These are phyloP conservation scores for Lipomyces sp. DNA, from an alignment of 805 yeast species.

Conservation along the genomic window DNA sequence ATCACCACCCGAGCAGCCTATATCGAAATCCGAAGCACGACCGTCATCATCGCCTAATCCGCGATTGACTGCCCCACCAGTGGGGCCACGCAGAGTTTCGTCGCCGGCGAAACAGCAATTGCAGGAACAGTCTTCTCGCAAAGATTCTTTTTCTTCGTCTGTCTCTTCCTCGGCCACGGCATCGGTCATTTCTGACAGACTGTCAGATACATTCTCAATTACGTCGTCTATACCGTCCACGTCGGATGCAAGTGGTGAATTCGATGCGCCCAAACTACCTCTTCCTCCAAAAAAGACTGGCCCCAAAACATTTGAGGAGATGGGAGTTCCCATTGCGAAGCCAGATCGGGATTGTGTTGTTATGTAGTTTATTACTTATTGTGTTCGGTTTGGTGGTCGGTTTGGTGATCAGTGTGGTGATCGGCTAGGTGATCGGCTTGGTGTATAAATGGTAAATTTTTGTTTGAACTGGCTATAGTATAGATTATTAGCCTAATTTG, in stretches of 20 bases:
- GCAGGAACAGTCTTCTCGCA: neutral
- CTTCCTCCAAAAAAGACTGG: constrained; percentile 2
- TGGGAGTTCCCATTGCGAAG: constrained; percentile 34
- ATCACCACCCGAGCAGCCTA: no score
- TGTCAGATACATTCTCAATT: neutral
- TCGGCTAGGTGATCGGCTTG: neutral
- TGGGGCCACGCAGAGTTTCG: neutral
- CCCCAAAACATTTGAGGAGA: constrained; percentile 39
- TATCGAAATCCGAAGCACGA: no score
- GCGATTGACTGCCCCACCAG: neutral
- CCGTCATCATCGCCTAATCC: neutral
- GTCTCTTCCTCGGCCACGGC: no score
- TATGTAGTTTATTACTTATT: constrained; percentile 35
- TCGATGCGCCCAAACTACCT: neutral
- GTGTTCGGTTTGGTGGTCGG: no score
- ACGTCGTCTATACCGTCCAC: no score
- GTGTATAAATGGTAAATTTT: no score
- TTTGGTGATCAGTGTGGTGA: no score
- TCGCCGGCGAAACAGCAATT: neutral
- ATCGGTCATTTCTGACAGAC: neutral
- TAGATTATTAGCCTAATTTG: no score
- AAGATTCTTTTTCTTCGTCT: no score
- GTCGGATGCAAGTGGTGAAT: no score
- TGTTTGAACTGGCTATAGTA: no score
- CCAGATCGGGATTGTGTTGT: constrained; percentile 34